Evolutionary conservation across 2,329 filamentous ascomycete genomes (phyloP).

Genomic region (Colletotrichum truncatum): DNA sequence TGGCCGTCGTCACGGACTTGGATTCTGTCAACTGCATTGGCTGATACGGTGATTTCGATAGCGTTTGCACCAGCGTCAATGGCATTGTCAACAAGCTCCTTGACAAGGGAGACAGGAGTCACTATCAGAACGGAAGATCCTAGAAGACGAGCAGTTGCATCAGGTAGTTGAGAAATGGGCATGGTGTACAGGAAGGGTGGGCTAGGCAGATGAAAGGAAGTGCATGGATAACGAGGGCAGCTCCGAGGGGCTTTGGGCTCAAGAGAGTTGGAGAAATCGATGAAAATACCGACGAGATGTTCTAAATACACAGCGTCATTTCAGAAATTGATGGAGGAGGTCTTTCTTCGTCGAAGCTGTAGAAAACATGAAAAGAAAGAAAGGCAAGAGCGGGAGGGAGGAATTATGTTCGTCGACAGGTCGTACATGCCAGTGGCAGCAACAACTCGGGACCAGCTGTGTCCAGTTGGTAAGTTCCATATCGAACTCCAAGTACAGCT

Average conservation of each 20-base stretch:
- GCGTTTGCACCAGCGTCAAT: slow-evolving; percentile 76
- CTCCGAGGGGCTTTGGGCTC: background rate
- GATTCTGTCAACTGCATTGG: slow-evolving; percentile 74
- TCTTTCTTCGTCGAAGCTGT: too few species aligned
- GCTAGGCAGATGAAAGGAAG: background rate
- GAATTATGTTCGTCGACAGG: background rate
- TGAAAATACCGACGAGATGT: background rate
- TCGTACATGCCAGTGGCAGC: background rate
- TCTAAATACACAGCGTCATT: too few species aligned
- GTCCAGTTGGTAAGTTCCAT: background rate
- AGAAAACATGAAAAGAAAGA: background rate
- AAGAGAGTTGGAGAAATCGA: background rate
- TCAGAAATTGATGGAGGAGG: too few species aligned
- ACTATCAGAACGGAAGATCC: slow-evolving; percentile 69
- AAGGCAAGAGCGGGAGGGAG: background rate
- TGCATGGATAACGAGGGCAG: background rate
- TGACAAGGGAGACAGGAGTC: slow-evolving; percentile 70
- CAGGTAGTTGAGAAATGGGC: slow-evolving; percentile 60
- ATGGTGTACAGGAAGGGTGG: slow-evolving; percentile 41
- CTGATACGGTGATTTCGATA: slow-evolving; percentile 70
- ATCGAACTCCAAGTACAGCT: background rate
- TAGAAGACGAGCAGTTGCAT: slow-evolving; percentile 62
- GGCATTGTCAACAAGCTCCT: slow-evolving; percentile 82
- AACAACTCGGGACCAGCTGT: background rate
- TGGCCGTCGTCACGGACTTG: slow-evolving; percentile 79